Conservation (phyloP, 805 yeast genomes). For the Cyberlindnera subsufficiens region DNA sequence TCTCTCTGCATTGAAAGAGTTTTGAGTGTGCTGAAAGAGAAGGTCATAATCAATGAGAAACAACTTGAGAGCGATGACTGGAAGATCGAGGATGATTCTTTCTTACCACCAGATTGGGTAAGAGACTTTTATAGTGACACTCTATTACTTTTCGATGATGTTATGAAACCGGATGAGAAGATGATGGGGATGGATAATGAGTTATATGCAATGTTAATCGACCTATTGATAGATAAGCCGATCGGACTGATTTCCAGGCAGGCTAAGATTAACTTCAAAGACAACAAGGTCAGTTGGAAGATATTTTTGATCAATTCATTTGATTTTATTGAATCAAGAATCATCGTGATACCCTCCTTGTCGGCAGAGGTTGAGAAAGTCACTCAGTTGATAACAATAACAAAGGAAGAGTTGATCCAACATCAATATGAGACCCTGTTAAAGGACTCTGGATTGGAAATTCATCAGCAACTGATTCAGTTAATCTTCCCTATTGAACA, state of each 20-base stretch:
- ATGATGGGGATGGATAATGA: slow-evolving; percentile 36
- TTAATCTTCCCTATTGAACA: slow-evolving; percentile 62
- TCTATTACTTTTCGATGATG: slow-evolving; percentile 38
- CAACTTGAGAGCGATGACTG: slow-evolving; percentile 24
- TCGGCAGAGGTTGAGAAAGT: slow-evolving; percentile 29
- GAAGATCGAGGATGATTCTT: slow-evolving; percentile 40
- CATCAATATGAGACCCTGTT: slow-evolving; percentile 44
- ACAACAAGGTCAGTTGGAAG: slow-evolving; percentile 16
- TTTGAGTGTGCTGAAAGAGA: slow-evolving; percentile 33
- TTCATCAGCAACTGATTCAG: slow-evolving; percentile 57
- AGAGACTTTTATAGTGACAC: slow-evolving; percentile 57
- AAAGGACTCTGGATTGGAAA: slow-evolving; percentile 46
- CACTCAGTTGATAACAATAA: slow-evolving; percentile 26
- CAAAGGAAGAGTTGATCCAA: slow-evolving; percentile 34
- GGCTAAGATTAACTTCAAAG: slow-evolving; percentile 21
- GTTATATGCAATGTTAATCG: slow-evolving; percentile 31
- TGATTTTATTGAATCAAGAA: slow-evolving; percentile 51
- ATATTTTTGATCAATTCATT: slow-evolving; percentile 52
- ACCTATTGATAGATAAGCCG: slow-evolving; percentile 38
- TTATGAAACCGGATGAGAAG: slow-evolving; percentile 3
- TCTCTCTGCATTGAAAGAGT: slow-evolving; percentile 32
- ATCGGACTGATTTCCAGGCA: slow-evolving; percentile 24
- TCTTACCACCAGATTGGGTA: slow-evolving; percentile 83
- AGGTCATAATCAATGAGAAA: slow-evolving; percentile 21
- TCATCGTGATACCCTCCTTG: slow-evolving; percentile 39